Evolutionary conservation across 169 alveolate species (phyloP).

Genomic region (Eimeria zaria): DNA sequence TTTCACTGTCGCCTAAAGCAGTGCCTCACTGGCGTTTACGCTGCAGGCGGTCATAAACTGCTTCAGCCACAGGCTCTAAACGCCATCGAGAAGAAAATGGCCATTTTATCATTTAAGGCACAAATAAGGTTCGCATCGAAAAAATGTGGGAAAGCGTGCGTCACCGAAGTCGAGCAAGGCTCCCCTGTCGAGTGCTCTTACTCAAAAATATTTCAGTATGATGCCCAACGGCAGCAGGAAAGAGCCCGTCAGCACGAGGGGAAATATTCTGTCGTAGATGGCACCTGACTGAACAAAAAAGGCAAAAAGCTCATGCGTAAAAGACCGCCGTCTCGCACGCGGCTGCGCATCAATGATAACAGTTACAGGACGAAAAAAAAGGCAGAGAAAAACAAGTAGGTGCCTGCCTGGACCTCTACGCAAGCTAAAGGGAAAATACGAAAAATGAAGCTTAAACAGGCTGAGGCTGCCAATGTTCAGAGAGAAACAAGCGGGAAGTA

Average conservation of each 20-base stretch:
- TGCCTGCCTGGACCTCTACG: background rate
- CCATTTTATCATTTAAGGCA: background rate
- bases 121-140: background rate
- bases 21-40: background rate
- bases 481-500: too few species aligned
- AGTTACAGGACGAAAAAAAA: background rate
- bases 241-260: slow-evolving; percentile 47
- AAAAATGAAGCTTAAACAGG: background rate
- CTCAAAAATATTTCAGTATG: background rate
- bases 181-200: background rate
- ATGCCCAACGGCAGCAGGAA: slow-evolving; percentile 50
- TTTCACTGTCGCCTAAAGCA: background rate
- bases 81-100: background rate
- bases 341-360: background rate
- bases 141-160: background rate
- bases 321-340: background rate
- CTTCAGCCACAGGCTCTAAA: background rate
- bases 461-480: background rate
- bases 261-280: slow-evolving; percentile 49
- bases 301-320: background rate
- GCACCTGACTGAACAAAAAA: slow-evolving; percentile 36
- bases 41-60: background rate
- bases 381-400: background rate
- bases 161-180: background rate
- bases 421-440: background rate